phyloP scores from a whole-genome alignment of 140 eudicot species.

The Senecio squalidus region DNA sequence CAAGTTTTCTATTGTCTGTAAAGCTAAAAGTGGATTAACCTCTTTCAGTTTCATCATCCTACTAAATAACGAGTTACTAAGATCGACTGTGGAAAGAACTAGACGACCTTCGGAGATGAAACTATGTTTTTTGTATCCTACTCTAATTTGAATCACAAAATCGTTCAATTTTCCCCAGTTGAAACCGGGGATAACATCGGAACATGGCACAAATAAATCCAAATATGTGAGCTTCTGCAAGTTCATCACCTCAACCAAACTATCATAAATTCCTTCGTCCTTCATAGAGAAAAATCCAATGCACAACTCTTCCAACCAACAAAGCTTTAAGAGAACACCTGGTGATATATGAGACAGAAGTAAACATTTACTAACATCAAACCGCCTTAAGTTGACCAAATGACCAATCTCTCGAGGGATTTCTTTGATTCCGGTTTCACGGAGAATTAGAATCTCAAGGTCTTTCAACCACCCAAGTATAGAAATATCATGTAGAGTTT shows the following conservation, averaged over 20 bases:
- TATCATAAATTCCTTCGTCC: background rate
- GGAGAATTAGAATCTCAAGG: slow-evolving; percentile 14
- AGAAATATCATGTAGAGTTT: background rate
- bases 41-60: background rate
- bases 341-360: background rate
- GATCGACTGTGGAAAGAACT: too few relatives aligned
- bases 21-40: background rate
- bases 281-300: background rate
- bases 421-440: background rate
- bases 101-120: background rate
- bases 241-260: background rate
- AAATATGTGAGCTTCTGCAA: background rate
- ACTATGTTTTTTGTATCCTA: too few relatives aligned
- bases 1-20: background rate
- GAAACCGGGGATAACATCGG: background rate
- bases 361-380: background rate
- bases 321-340: slow-evolving; percentile 8
- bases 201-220: background rate
- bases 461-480: slow-evolving; percentile 5
- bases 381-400: slow-evolving; percentile 5
- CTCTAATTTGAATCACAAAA: background rate
- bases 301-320: slow-evolving; percentile 12
- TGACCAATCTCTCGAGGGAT: slow-evolving; percentile 9
- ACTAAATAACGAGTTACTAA: background rate
- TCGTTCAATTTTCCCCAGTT: background rate